These are phyloP conservation scores for Aspergillus leporis DNA, from an alignment of 495 filamentous ascomycete genomes.

Conservation along the genomic window DNA sequence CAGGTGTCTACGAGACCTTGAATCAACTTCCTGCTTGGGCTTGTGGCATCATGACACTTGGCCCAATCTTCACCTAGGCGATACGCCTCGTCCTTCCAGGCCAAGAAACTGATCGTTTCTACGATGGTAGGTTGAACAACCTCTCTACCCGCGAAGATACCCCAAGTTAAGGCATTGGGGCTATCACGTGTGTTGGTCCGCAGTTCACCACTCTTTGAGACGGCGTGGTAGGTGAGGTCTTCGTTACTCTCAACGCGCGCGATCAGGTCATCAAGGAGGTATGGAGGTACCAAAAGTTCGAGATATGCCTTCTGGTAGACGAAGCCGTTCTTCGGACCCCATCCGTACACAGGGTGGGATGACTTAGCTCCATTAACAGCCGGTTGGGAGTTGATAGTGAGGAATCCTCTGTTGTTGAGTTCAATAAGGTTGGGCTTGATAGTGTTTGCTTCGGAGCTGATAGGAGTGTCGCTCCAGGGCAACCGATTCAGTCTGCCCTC, in stretches of 20 bases:
- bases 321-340: slow-evolving; percentile 92
- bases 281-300: slow-evolving; percentile 81
- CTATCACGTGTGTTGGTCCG: slow-evolving; percentile 81
- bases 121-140: slow-evolving; percentile 99
- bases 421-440: slow-evolving; percentile 75
- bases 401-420: slow-evolving; percentile 80
- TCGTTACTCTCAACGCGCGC: slow-evolving; percentile 74
- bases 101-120: slow-evolving; percentile 94
- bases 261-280: slow-evolving; percentile 75
- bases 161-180: slow-evolving; percentile 98
- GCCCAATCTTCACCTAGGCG: slow-evolving; percentile 92
- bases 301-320: slow-evolving; percentile 99
- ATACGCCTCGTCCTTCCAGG: slow-evolving; percentile 99
- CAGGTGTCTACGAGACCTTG: slow-evolving; percentile 82
- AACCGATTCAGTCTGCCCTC: slow-evolving; percentile 75
- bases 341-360: slow-evolving; percentile 82
- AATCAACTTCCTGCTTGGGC: slow-evolving; percentile 80
- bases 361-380: slow-evolving; percentile 92
- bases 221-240: slow-evolving; percentile 89
- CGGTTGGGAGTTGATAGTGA: slow-evolving; percentile 98
- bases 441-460: slow-evolving; percentile 74
- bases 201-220: slow-evolving; percentile 76
- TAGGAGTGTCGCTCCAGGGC: slow-evolving; percentile 92
- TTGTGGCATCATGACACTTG: slow-evolving; percentile 76
- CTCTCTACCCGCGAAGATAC: slow-evolving; percentile 97